These are phyloP conservation scores for Curvularia lunata DNA, from an alignment of 2,329 filamentous ascomycete genomes.

Conservation along the genomic window DNA sequence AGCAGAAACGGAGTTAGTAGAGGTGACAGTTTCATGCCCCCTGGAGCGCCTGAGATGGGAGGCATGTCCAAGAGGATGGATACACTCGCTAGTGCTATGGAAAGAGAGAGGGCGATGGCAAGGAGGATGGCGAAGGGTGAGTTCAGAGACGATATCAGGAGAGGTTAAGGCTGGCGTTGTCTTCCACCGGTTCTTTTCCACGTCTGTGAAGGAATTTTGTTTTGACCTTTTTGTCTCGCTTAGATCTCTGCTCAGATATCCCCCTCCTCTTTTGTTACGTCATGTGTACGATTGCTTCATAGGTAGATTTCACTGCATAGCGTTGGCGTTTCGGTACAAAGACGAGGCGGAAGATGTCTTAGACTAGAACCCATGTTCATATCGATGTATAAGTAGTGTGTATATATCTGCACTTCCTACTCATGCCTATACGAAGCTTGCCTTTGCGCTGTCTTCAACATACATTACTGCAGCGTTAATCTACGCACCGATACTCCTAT, in stretches of 20 bases:
- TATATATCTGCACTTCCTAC: neutral
- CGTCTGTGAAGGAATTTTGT: neutral
- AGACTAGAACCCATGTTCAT: conserved; percentile 3
- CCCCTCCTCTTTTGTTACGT: conserved; percentile 17
- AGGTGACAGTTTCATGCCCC: conserved; percentile 21
- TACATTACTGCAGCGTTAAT: neutral
- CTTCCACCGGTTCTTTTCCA: neutral
- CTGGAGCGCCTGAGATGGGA: conserved; percentile 22
- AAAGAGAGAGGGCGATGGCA: conserved; percentile 37
- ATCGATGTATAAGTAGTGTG: conserved; percentile 7
- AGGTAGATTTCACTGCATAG: conserved; percentile 26
- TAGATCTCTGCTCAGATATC: conserved; percentile 35
- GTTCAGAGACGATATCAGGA: conserved; percentile 29
- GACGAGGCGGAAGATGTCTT: neutral
- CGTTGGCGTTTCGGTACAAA: conserved; percentile 25
- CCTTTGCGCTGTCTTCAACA: neutral
- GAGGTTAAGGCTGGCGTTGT: conserved; percentile 9
- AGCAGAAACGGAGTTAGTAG: conserved; percentile 31
- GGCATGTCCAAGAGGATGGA: conserved; percentile 31
- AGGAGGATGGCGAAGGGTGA: conserved; percentile 39
- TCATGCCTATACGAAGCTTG: neutral
- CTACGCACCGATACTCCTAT: conserved; percentile 56
- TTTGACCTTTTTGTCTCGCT: conserved; percentile 5
- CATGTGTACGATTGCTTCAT: conserved; percentile 7
- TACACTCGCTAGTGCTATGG: conserved; percentile 34